Percentiles rank a stretch among this genome's conserved stretches.
Evolutionary conservation across 257 asterid genomes (phyloP).

Genomic region (Verbena officinalis): DNA sequence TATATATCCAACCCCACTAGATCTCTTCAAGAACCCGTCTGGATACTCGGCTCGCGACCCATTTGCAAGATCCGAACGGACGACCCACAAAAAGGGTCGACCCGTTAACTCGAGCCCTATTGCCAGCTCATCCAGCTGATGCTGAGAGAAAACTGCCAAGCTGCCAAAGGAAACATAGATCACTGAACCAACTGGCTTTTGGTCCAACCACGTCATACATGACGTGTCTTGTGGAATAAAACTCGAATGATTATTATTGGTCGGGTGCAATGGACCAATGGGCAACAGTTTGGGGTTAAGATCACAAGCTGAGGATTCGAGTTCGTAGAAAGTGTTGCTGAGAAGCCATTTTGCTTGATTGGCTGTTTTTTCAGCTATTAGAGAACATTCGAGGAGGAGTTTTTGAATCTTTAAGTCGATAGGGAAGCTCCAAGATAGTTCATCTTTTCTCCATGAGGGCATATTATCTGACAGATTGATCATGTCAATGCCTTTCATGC

Average conservation of each 20-base stretch:
- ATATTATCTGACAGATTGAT: slow-evolving; percentile 21
- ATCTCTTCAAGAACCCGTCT: slow-evolving; percentile 31
- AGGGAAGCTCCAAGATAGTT: slow-evolving; percentile 28
- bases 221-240: slow-evolving; percentile 33
- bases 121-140: slow-evolving; percentile 42
- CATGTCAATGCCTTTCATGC: neutral
- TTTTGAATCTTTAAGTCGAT: slow-evolving; percentile 13
- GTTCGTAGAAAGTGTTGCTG: slow-evolving; percentile 32
- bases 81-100: slow-evolving; percentile 42
- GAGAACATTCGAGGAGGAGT: slow-evolving; percentile 17
- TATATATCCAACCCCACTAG: slow-evolving; percentile 32
- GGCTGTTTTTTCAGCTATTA: neutral
- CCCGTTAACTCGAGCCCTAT: slow-evolving; percentile 42
- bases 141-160: slow-evolving; percentile 31
- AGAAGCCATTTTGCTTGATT: slow-evolving; percentile 21
- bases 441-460: slow-evolving; percentile 29
- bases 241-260: slow-evolving; percentile 12
- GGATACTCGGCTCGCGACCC: slow-evolving; percentile 22
- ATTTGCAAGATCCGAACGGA: slow-evolving; percentile 27
- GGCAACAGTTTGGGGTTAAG: slow-evolving; percentile 28
- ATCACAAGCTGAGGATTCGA: slow-evolving; percentile 40
- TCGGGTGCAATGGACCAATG: slow-evolving; percentile 30
- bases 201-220: slow-evolving; percentile 40
- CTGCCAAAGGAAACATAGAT: slow-evolving; percentile 46
- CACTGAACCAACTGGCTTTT: slow-evolving; percentile 29